phyloP scores from a whole-genome alignment of 352 stramenopile species.

The Pythium sp. region DNA sequence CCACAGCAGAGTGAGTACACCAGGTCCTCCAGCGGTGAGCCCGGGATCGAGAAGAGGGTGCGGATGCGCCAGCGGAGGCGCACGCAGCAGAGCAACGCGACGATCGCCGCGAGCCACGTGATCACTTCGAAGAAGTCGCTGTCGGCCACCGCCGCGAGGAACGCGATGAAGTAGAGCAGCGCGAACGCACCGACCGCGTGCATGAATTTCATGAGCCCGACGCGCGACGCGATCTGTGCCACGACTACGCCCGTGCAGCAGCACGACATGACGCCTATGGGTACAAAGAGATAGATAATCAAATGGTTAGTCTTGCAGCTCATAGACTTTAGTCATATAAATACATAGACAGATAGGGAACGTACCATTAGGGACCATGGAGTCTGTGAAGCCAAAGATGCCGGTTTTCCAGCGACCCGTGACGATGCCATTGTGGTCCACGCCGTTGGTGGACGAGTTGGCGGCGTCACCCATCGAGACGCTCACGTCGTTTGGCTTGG shows the following conservation, averaged over 20 bases:
- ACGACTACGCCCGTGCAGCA: slow-evolving; percentile 62
- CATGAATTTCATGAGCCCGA: slow-evolving; percentile 59
- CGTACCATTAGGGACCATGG: slow-evolving; percentile 68
- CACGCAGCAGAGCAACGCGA: slow-evolving; percentile 36
- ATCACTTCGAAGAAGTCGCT: slow-evolving; percentile 52
- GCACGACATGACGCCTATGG: slow-evolving; percentile 56
- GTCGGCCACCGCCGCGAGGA: slow-evolving; percentile 29
- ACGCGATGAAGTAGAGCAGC: slow-evolving; percentile 47
- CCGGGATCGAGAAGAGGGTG: slow-evolving; percentile 58
- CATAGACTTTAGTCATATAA: background rate
- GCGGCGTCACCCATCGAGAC: slow-evolving; percentile 35
- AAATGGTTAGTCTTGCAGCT: background rate
- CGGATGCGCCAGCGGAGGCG: slow-evolving; percentile 62
- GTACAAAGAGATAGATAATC: background rate
- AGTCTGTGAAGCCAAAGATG: slow-evolving; percentile 66
- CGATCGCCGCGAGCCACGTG: slow-evolving; percentile 35
- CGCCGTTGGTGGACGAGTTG: slow-evolving; percentile 26
- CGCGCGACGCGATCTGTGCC: slow-evolving; percentile 55
- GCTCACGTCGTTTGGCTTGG: slow-evolving; percentile 44
- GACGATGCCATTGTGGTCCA: slow-evolving; percentile 68
- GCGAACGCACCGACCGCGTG: slow-evolving; percentile 49
- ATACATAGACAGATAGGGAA: background rate
- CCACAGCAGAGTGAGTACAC: slow-evolving; percentile 53
- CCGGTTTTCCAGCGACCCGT: slow-evolving; percentile 76
- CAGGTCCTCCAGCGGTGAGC: slow-evolving; percentile 49